Conservation (phyloP, 2,329 filamentous ascomycete species). For the Xylaria sp. region DNA sequence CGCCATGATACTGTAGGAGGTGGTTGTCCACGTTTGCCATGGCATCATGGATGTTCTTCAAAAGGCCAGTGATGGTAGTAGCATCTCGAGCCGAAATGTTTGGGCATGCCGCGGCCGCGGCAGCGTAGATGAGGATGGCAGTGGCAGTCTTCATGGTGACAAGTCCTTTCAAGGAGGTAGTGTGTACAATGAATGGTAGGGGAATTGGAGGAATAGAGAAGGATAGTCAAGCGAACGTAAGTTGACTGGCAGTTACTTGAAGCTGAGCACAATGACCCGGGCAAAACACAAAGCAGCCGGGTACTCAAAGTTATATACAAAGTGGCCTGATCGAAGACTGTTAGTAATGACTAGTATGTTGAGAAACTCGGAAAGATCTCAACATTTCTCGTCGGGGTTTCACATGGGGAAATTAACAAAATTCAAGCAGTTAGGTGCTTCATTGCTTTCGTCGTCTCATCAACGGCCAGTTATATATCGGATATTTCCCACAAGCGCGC, state of each 20-base stretch:
- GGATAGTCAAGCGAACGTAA: background rate
- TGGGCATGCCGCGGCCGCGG: constrained; percentile 1
- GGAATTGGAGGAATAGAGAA: background rate
- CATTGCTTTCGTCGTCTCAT: background rate
- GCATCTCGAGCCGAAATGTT: constrained; percentile 6
- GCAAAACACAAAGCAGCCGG: background rate
- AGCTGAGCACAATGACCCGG: background rate
- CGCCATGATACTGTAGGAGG: constrained; percentile 22
- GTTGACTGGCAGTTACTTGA: background rate
- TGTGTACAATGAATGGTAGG: background rate
- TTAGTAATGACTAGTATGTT: background rate
- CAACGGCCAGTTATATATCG: too few species aligned
- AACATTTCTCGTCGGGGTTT: background rate
- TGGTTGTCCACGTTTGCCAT: constrained; percentile 36
- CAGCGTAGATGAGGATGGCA: constrained; percentile 9
- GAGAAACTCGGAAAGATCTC: background rate
- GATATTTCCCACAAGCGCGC: too few species aligned
- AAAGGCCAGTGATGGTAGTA: constrained; percentile 11
- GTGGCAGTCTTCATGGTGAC: constrained; percentile 36
- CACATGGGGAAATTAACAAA: background rate
- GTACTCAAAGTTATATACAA: background rate
- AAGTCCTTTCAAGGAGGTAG: background rate
- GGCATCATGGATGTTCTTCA: constrained; percentile 20
- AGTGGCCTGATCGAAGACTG: background rate
- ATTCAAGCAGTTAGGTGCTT: background rate